Percentiles rank a stretch among this genome's conserved stretches.
Conservation (phyloP, 1,284 basidiomycete species). For the Butyriboletus appendiculatus region DNA sequence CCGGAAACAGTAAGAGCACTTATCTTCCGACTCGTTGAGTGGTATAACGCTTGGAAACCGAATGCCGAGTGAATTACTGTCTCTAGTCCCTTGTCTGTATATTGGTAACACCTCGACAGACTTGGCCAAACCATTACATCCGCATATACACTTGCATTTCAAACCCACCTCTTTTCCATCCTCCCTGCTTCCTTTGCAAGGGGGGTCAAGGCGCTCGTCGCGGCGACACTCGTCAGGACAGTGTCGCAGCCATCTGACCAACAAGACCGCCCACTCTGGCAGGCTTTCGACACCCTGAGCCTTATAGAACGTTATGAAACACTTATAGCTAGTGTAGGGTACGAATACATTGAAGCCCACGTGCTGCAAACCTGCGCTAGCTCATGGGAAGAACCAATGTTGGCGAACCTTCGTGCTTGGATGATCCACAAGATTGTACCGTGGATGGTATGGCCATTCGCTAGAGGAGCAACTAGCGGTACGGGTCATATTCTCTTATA, state of each 20-base stretch:
- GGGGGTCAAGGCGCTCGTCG: conserved; percentile 65
- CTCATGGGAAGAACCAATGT: conserved; percentile 68
- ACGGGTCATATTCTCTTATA: conserved; percentile 26
- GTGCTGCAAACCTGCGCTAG: conserved; percentile 66
- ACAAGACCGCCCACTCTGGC: conserved; percentile 50
- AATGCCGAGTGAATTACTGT: conserved; percentile 47
- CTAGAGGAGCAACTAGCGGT: conserved; percentile 60
- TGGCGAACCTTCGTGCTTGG: conserved; percentile 68
- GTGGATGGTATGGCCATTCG: conserved; percentile 84
- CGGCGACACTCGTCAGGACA: conserved; percentile 51
- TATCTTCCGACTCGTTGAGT: conserved; percentile 57
- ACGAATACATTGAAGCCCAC: conserved; percentile 79
- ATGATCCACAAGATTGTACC: conserved; percentile 77
- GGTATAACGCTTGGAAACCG: conserved; percentile 70
- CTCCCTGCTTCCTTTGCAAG: conserved; percentile 65
- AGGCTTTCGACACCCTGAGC: conserved; percentile 70
- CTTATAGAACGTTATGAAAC: conserved; percentile 85
- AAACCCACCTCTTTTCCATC: conserved; percentile 65
- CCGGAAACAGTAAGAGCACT: conserved; percentile 51
- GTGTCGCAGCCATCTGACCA: conserved; percentile 33
- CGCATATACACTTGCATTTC: conserved; percentile 66
- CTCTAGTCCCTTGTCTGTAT: conserved; percentile 1
- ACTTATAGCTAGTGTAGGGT: conserved; percentile 80
- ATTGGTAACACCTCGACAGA: conserved; percentile 38
- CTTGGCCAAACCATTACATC: conserved; percentile 59